Evolutionary conservation across 2,329 filamentous ascomycete genomes (phyloP), one percentile per base, ranked within the genome.

Genomic region (Pseudocercospora cruenta): DNA sequence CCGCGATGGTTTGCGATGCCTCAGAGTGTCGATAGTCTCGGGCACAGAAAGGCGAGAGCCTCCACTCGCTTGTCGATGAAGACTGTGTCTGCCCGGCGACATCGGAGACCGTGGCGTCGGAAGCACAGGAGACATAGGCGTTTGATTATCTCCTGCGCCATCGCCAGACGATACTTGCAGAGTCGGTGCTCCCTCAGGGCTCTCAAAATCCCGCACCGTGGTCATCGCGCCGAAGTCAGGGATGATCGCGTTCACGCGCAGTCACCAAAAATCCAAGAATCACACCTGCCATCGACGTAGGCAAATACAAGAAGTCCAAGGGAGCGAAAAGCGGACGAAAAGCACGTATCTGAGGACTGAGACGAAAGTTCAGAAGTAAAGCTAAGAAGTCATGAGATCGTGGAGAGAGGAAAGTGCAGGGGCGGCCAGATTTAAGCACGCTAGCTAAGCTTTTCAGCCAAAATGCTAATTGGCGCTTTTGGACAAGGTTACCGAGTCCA

Each of bases 1-100:
- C 45, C 82, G 79, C 22, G 69, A 66, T 8, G 61, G 58, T 19
- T 66, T 71, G 21, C 69, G 55, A 49, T 66, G 58, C 16, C 64
- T 57, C 8, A 62, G 26, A 5, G 61, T 66, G 21, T 65, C 64
- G 16, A 62, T 28, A 2, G 66, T 65, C n/a, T 60, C 58, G 8
- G 66, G 64, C 14, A 45, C 64, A 8, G 68, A 69, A 19, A 62
- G 64, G 51, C 53, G 60, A 22, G 67, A 69, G 16, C 28, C 33
- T 49, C 58, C 57, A 47, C 67, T 70, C 26, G n/a, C 60, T 8
- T 22, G 47, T 26, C 67, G 64, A n/a, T 62, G 47, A 19, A 54
- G 65, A 14, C 61, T 31, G 4, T 16, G 31, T 21, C 33, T 33
- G 45, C 33, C 47, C 31, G 33, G 60, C 39, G 24, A 33, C 54